Evolutionary conservation across 305 asterid species (phyloP).

Genomic region (Ruellia speciosa): DNA sequence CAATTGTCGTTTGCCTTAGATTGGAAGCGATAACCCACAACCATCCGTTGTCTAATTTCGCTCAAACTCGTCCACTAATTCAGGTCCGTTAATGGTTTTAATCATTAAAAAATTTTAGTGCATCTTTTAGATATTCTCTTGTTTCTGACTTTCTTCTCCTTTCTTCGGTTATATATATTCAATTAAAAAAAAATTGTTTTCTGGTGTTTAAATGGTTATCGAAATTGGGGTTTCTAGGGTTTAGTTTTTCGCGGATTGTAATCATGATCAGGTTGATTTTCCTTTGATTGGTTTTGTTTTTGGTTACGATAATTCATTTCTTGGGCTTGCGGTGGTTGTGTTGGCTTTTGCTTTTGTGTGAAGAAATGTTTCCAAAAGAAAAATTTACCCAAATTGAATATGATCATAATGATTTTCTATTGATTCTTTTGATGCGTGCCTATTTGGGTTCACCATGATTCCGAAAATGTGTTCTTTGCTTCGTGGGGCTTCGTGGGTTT

Average conservation of each 20-base stretch:
- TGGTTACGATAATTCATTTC: background rate
- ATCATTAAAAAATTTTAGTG: background rate
- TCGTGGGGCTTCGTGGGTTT: slow-evolving; percentile 1
- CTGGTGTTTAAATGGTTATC: slow-evolving; percentile 14
- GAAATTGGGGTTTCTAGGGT: slow-evolving; percentile 27
- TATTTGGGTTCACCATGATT: background rate
- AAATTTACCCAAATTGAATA: background rate
- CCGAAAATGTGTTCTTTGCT: background rate
- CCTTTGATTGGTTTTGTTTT: background rate
- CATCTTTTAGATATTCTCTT: background rate
- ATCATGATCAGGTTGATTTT: slow-evolving; percentile 42
- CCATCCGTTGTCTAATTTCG: slow-evolving; percentile 27
- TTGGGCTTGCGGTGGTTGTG: slow-evolving; percentile 1
- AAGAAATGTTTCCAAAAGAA: background rate
- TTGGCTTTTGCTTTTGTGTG: slow-evolving; percentile 10
- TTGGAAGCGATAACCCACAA: slow-evolving; percentile 25
- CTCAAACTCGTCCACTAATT: slow-evolving; percentile 32
- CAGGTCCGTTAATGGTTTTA: slow-evolving; percentile 31
- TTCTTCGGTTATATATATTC: background rate
- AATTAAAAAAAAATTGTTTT: background rate
- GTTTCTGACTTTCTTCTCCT: background rate
- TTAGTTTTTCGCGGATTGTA: slow-evolving; percentile 26
- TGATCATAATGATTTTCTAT: slow-evolving; percentile 1
- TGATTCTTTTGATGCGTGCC: background rate
- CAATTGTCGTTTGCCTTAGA: slow-evolving; percentile 23